Evolutionary conservation across 495 filamentous ascomycete species (phyloP).

Genomic region (Aspergillus hancockii): DNA sequence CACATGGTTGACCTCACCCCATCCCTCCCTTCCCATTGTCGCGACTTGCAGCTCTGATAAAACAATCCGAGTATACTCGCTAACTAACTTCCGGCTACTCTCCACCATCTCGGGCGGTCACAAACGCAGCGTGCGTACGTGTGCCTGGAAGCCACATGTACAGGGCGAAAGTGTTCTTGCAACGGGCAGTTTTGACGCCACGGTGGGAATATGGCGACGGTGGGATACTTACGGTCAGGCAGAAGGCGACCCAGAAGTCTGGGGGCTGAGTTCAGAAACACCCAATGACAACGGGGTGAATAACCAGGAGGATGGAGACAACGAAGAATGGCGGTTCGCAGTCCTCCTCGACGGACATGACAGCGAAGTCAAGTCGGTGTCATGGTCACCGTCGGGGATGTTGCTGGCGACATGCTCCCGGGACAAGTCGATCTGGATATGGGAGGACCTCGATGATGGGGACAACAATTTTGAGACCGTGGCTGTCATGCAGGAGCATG

Average conservation of each 20-base stretch:
- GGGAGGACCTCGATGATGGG: constrained; percentile 83
- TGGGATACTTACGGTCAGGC: constrained; percentile 49
- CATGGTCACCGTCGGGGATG: constrained; percentile 77
- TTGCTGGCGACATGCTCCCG: constrained; percentile 85
- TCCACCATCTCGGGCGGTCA: constrained; percentile 84
- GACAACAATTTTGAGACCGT: constrained; percentile 96
- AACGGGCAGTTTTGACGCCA: constrained; percentile 88
- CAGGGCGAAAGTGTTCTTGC: constrained; percentile 73
- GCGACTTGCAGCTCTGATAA: constrained; percentile 87
- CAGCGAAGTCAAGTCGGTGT: constrained; percentile 84
- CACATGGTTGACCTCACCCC: constrained; percentile 81
- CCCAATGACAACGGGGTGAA: constrained; percentile 18
- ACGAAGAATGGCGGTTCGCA: constrained; percentile 85
- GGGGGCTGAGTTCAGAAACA: background rate
- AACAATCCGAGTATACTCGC: constrained; percentile 83
- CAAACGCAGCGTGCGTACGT: constrained; percentile 77
- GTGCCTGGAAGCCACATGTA: constrained; percentile 79
- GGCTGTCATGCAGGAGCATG: constrained; percentile 90
- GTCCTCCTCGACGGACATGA: constrained; percentile 92
- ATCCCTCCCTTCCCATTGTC: constrained; percentile 83
- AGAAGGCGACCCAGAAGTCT: constrained; percentile 20
- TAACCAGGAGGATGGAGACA: constrained; percentile 48
- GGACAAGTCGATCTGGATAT: constrained; percentile 98
- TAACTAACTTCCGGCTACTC: constrained; percentile 74
- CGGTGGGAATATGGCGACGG: constrained; percentile 83